Evolutionary conservation across 1,284 basidiomycete genomes (phyloP).

Genomic region (Laetiporus sulphureus): DNA sequence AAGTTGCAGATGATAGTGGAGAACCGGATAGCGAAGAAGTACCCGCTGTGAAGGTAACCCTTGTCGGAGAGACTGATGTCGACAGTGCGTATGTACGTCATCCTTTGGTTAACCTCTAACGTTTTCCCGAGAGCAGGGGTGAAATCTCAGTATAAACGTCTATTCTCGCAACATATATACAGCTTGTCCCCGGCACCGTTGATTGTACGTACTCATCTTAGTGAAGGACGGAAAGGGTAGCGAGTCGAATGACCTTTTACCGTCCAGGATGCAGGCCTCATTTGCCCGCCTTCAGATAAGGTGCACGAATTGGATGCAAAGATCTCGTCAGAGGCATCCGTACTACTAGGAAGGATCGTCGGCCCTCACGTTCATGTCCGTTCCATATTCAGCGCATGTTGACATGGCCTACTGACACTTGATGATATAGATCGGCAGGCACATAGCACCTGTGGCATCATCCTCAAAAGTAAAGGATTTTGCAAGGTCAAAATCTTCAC

Average conservation of each 20-base stretch:
- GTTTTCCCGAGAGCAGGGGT: slow-evolving; percentile 31
- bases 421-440: slow-evolving; percentile 15
- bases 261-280: slow-evolving; percentile 49
- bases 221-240: too few relatives aligned
- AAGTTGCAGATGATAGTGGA: slow-evolving; percentile 15
- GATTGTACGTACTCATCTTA: slow-evolving; percentile 34
- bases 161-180: slow-evolving; percentile 56
- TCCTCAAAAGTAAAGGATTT: slow-evolving; percentile 19
- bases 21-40: slow-evolving; percentile 28
- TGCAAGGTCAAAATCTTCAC: too few relatives aligned
- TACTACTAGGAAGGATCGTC: slow-evolving; percentile 43
- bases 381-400: background rate
- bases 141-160: slow-evolving; percentile 39
- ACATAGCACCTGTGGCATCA: slow-evolving; percentile 12
- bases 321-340: slow-evolving; percentile 35
- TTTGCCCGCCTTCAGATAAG: slow-evolving; percentile 42
- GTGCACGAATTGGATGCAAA: slow-evolving; percentile 45
- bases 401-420: background rate
- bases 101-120: background rate
- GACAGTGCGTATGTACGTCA: slow-evolving; percentile 40
- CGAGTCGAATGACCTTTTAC: background rate
- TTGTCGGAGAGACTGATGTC: slow-evolving; percentile 54
- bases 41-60: slow-evolving; percentile 35
- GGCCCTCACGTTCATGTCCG: slow-evolving; percentile 45
- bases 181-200: slow-evolving; percentile 56